phyloP scores from a whole-genome alignment of 352 stramenopile species.

The Chrysophaeum taylorii region DNA sequence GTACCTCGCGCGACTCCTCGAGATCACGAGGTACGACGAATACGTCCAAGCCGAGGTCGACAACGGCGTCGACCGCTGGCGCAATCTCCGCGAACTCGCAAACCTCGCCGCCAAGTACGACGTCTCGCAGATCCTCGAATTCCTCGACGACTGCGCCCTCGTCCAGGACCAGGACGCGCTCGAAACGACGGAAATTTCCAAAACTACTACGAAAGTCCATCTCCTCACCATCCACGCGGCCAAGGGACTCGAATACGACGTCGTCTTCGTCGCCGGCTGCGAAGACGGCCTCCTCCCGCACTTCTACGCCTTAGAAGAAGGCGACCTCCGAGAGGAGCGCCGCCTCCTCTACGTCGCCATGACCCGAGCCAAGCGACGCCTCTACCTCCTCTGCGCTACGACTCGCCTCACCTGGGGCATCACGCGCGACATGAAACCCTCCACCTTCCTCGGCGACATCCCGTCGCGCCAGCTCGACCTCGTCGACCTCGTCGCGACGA shows the following conservation, averaged over 20 bases:
- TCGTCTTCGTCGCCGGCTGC: constrained; percentile 44
- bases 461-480: too few species aligned
- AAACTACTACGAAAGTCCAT: constrained; percentile 17
- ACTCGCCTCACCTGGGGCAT: constrained; percentile 7
- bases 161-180: constrained; percentile 2
- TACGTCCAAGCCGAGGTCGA: not conserved
- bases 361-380: constrained; percentile 46
- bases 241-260: constrained; percentile 66
- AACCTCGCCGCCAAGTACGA: not conserved
- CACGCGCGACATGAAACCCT: not conserved
- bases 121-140: not conserved
- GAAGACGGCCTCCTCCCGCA: constrained; percentile 31
- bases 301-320: not conserved
- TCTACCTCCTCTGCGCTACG: constrained; percentile 33
- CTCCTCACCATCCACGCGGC: constrained; percentile 61
- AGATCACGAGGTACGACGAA: not conserved
- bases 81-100: not conserved
- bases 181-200: not conserved
- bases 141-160: not conserved
- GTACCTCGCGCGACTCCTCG: too few species aligned
- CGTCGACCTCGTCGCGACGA: too few species aligned
- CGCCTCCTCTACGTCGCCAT: constrained; percentile 54
- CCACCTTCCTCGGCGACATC: not conserved
- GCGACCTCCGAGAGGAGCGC: constrained; percentile 37
- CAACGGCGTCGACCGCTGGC: not conserved